Percentiles rank a stretch among this genome's conserved stretches.
Evolutionary conservation across 495 filamentous ascomycete genomes (phyloP).

Genomic region (Penicillium nucicola): DNA sequence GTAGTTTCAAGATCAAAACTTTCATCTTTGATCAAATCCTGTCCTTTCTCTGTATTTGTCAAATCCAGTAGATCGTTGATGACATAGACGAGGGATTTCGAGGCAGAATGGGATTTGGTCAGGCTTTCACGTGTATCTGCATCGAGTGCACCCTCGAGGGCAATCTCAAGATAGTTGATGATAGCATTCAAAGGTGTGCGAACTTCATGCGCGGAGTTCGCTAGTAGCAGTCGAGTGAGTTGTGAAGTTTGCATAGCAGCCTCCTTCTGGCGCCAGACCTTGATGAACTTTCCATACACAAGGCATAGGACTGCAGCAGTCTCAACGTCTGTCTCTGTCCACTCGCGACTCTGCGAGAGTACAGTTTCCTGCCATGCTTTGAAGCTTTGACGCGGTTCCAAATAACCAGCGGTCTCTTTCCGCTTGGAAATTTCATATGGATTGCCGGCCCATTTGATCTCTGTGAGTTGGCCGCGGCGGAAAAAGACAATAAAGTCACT

Average conservation of each 20-base stretch:
- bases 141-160: conserved; percentile 79
- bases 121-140: conserved; percentile 84
- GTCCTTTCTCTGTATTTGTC: conserved; percentile 84
- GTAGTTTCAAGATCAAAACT: conserved; percentile 69
- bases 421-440: conserved; percentile 69
- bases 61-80: conserved; percentile 95
- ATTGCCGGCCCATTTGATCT: conserved; percentile 93
- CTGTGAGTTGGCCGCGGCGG: conserved; percentile 69
- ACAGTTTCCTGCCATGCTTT: conserved; percentile 34
- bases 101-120: conserved; percentile 75
- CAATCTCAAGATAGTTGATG: conserved; percentile 95
- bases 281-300: conserved; percentile 88
- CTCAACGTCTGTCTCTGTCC: conserved; percentile 62
- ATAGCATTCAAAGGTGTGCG: conserved; percentile 93
- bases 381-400: conserved; percentile 37
- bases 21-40: conserved; percentile 77
- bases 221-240: conserved; percentile 74
- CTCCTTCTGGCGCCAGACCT: conserved; percentile 93
- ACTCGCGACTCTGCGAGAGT: conserved; percentile 36
- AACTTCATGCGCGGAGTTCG: conserved; percentile 94
- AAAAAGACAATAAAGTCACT: conserved; percentile 92
- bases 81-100: conserved; percentile 90
- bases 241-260: conserved; percentile 78
- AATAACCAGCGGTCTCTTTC: conserved; percentile 29
- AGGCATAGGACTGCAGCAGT: conserved; percentile 86